Conservation (phyloP, 2,329 filamentous ascomycete species). For the Calonectria hawksworthii region DNA sequence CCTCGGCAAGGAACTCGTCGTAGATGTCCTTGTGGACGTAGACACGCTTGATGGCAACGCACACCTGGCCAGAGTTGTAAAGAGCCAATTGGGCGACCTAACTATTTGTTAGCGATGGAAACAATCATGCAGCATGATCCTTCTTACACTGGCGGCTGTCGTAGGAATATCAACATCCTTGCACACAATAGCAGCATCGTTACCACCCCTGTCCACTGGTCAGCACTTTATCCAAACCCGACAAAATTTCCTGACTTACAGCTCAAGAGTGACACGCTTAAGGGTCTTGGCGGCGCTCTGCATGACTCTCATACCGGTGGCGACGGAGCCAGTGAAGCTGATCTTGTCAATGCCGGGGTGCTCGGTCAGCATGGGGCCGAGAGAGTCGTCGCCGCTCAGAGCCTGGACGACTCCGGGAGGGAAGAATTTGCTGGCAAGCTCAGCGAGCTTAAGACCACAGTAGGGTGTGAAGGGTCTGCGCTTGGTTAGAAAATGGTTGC, state of each 20-base stretch:
- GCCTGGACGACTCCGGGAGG: conserved; percentile 73
- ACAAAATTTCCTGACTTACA: conserved; percentile 41
- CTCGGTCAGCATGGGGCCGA: conserved; percentile 70
- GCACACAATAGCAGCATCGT: conserved; percentile 36
- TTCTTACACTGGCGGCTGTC: conserved; percentile 49
- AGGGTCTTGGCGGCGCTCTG: conserved; percentile 65
- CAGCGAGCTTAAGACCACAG: conserved; percentile 68
- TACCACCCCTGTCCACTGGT: conserved; percentile 21
- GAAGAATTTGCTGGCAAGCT: conserved; percentile 68
- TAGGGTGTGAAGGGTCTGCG: conserved; percentile 66
- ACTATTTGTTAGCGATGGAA: not conserved
- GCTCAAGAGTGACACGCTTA: conserved; percentile 73
- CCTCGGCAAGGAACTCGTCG: conserved; percentile 60
- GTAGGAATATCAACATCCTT: conserved; percentile 64
- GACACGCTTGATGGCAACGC: conserved; percentile 65
- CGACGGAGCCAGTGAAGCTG: conserved; percentile 72
- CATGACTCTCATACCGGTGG: conserved; percentile 73
- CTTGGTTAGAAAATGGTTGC: not conserved
- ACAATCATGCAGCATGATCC: no score
- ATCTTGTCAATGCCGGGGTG: conserved; percentile 73
- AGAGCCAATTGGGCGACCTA: conserved; percentile 18
- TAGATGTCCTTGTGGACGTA: conserved; percentile 69
- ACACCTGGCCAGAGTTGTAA: conserved; percentile 28
- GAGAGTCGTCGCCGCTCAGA: conserved; percentile 70
- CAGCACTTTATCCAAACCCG: not conserved